Percentiles rank a stretch among this genome's conserved stretches.
These are phyloP conservation scores for Wickerhamomyces silvicola DNA, from an alignment of 805 yeast genomes.

Conservation along the genomic window DNA sequence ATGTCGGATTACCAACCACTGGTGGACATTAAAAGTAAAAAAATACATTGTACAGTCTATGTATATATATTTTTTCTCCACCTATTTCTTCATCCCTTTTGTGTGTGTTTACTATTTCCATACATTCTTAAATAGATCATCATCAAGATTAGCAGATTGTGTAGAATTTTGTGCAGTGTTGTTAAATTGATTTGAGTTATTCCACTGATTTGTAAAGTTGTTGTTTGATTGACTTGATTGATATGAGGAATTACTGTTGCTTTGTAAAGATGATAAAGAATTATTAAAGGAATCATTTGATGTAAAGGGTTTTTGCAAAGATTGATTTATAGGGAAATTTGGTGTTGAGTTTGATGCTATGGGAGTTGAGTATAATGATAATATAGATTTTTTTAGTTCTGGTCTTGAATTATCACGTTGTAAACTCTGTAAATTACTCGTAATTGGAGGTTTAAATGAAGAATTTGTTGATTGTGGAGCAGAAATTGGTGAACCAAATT, in stretches of 20 bases:
- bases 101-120: constrained; percentile 41
- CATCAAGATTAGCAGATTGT: no score
- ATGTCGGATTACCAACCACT: constrained; percentile 90
- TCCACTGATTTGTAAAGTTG: constrained; percentile 29
- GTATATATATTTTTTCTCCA: not conserved
- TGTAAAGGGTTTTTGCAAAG: constrained; percentile 9
- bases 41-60: not conserved
- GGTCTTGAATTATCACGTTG: constrained; percentile 43
- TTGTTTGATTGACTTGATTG: constrained; percentile 4
- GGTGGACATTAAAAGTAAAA: constrained; percentile 38
- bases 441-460: constrained; percentile 10
- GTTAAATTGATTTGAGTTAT: constrained; percentile 12
- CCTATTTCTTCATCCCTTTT: no score
- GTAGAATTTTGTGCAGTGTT: no score
- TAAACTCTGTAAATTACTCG: no score
- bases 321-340: constrained; percentile 11
- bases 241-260: no score
- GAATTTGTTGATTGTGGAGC: constrained; percentile 11
- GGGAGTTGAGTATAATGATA: constrained; percentile 77
- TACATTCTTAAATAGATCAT: constrained; percentile 63
- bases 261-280: constrained; percentile 5
- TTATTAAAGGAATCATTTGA: constrained; percentile 3
- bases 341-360: constrained; percentile 18
- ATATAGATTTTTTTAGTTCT: constrained; percentile 85
- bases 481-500: constrained; percentile 23